Base-by-base conservation (phyloP, 2,329 filamentous ascomycete species). In the Ophiostoma perfectum region DNA sequence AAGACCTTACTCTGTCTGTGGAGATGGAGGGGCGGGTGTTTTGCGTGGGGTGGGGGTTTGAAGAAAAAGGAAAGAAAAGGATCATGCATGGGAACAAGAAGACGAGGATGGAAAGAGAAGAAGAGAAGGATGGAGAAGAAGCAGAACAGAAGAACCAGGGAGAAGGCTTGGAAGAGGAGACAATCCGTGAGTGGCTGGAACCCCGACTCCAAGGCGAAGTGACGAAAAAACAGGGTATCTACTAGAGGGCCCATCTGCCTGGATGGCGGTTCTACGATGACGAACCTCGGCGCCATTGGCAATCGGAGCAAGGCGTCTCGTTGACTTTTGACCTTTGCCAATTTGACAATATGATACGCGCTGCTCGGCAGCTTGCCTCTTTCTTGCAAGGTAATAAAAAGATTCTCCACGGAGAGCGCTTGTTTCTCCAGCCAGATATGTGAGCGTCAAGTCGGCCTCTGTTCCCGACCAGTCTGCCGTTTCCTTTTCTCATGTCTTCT, bases 11-110 rank as follows among this genome's bases (percentile, higher is more conserved):
- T 7, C 42, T 64, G 42, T n/a, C 42, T 60, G 65, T 66, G 65
- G 65, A 45, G 65, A 66, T 60, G 65, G 65, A 58, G 65, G 64
- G 65, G 65, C 49, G 49, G 41, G 11, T 38, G n/a, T 58, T 60
- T 14, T 39, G 44, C 9, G 41, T 42, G 68, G 65, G 49, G 45
- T 66, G 63, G 39, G 58, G 58, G 63, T 27, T 16, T 27, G 39
- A 47, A 36, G 27, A 36, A n/a, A 36, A 52, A 64, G 16, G 12
- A 68, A 52, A 49, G 52, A 47, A n/a, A 18, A 64, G 11, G 27
- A 27, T 27, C 27, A 27, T 27, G 27, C 27, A 27, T 27, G 27
- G 27, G 27, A 27, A 27, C 16, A 65, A 14, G 67, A 36, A 38
- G 42, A 63, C 16, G 18, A 42, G 36, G 64, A 64, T 7, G 58